phyloP scores from a whole-genome alignment of 257 asterid species.

The Scutellaria barbata region DNA sequence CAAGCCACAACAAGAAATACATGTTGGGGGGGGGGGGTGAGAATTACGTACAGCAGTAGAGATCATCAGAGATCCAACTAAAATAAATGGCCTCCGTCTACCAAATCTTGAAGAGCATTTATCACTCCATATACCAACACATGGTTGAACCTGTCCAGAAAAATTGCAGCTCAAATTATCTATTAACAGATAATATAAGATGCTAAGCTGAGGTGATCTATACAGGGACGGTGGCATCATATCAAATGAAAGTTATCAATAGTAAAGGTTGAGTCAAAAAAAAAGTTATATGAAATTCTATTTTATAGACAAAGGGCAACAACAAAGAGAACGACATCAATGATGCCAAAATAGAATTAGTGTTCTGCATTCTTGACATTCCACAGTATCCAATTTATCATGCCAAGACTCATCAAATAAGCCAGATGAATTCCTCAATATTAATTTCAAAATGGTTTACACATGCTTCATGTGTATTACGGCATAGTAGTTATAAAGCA shows the following conservation, averaged over 20 bases:
- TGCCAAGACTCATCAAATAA: background rate
- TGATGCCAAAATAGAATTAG: too few relatives aligned
- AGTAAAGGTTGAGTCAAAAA: too few relatives aligned
- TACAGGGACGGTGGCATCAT: too few relatives aligned
- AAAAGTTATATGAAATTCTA: background rate
- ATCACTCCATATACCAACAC: constrained; percentile 99
- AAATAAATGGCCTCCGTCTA: constrained; percentile 84
- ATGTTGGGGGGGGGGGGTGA: constrained; percentile 12
- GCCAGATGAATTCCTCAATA: background rate
- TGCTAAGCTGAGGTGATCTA: background rate
- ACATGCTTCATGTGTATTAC: background rate
- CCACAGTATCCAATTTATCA: background rate
- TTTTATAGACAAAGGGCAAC: too few relatives aligned
- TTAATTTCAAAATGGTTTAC: background rate
- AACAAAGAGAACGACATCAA: too few relatives aligned
- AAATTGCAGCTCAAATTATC: constrained; percentile 22
- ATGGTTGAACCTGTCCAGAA: constrained; percentile 89
- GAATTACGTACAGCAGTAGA: constrained; percentile 69
- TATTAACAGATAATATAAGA: constrained; percentile 9
- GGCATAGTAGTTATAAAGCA: background rate
- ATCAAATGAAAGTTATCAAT: too few relatives aligned
- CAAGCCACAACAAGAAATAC: background rate
- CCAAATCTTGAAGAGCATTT: constrained; percentile 91
- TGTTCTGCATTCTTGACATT: background rate
- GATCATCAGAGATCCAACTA: constrained; percentile 89